These are phyloP conservation scores for Cryptosporidium sp. DNA, from an alignment of 169 alveolate species.

Conservation along the genomic window DNA sequence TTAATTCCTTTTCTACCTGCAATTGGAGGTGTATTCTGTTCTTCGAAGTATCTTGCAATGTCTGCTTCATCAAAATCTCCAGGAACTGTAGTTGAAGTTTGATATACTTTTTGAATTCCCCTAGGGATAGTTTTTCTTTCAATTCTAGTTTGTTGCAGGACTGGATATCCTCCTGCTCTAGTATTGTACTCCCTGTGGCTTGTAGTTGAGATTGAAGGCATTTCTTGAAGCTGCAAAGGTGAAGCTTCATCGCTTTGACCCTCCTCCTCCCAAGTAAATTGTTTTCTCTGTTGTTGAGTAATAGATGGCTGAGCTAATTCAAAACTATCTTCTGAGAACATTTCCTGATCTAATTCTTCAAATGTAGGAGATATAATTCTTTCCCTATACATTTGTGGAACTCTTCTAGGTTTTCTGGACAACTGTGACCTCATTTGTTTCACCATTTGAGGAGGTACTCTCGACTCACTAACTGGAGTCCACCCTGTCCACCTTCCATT, in stretches of 20 bases:
- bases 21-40: conserved; percentile 20
- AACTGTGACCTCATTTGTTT: neutral
- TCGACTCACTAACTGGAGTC: conserved; percentile 30
- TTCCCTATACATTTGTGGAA: neutral
- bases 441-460: conserved; percentile 32
- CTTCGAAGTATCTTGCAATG: conserved; percentile 11
- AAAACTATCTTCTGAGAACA: neutral
- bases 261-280: conserved; percentile 26
- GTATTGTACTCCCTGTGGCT: neutral
- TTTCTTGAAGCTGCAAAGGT: conserved; percentile 1
- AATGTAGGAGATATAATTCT: neutral
- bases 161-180: neutral
- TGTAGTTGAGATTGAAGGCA: neutral
- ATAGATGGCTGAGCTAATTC: neutral
- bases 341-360: neutral
- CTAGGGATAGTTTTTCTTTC: neutral
- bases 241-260: neutral
- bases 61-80: neutral
- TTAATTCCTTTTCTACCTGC: neutral
- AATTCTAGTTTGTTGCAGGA: neutral
- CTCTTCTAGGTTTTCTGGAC: neutral
- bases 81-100: neutral
- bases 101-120: neutral
- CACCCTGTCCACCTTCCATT: conserved; percentile 34
- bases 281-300: neutral